phyloP scores from a whole-genome alignment of 192 early-diverging fungal genomes.

The Coemansia sp. region DNA sequence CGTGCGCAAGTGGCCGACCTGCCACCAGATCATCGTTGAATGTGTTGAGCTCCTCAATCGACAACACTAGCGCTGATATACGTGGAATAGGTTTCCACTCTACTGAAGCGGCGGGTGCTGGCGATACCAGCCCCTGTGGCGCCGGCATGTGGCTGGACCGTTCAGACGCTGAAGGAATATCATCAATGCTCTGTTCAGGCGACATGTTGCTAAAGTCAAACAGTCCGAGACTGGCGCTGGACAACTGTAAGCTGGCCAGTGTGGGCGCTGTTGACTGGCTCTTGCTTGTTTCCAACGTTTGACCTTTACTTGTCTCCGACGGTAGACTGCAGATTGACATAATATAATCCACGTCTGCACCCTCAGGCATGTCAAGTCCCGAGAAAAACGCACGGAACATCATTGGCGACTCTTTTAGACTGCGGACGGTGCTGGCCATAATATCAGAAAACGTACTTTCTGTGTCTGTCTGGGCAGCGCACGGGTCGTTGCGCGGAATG shows the following conservation, averaged over 20 bases:
- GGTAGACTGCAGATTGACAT: neutral
- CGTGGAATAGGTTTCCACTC: neutral
- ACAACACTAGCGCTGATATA: slow-evolving; percentile 20
- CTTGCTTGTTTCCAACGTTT: neutral
- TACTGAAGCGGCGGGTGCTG: neutral
- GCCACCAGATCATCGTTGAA: slow-evolving; percentile 19
- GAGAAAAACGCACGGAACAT: slow-evolving; percentile 36
- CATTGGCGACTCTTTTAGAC: slow-evolving; percentile 29
- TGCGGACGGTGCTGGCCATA: slow-evolving; percentile 23
- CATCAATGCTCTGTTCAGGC: slow-evolving; percentile 2
- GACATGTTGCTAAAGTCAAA: neutral
- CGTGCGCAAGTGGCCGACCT: neutral
- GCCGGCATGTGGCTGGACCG: neutral
- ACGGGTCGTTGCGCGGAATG: neutral
- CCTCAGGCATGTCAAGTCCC: slow-evolving; percentile 11
- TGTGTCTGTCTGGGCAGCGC: neutral
- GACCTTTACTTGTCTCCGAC: neutral
- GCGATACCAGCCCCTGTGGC: neutral
- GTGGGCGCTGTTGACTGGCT: neutral
- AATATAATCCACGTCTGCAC: neutral
- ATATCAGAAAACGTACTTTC: slow-evolving; percentile 3
- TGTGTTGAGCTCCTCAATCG: slow-evolving; percentile 31
- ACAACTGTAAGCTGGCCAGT: neutral
- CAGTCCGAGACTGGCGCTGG: neutral
- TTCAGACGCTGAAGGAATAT: slow-evolving; percentile 2